Base-by-base conservation (phyloP, 352 stramenopile species). In the Globisporangium yorkense region DNA sequence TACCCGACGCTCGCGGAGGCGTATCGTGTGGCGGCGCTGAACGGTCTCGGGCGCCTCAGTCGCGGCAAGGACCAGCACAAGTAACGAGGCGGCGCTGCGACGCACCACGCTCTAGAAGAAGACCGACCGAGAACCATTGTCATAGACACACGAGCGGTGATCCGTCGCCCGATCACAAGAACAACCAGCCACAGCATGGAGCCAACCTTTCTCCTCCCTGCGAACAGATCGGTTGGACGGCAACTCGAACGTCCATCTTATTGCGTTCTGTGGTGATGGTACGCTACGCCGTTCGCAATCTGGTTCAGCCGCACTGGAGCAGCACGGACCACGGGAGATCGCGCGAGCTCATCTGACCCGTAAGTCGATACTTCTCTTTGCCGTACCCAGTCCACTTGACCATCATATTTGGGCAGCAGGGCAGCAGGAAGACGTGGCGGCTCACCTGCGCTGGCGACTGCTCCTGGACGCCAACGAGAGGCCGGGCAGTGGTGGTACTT, bases 1-100 rank as follows among this genome's bases (percentile, higher is more conserved):
- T 97, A 96, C 71, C 88, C 88, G 44, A 97, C 87, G 13, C 66
- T 97, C 24, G 87, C 87, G n/a, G 88, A 97, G 64, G 87, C 87
- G 18, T 97, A 97, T 51, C 89, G 89, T 24, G 84, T 95, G 18
- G 88, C 88, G 3, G 86, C 86, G 15, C 72, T 94, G 53, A 93
- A 96, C 52, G 88, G 86, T 53, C 68, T 97, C 31, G 79, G 84
- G 60, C 67, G 94, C 73, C 76, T 97, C 71, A 80, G 88, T 72
- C 72, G 83, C 54, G 72, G 86, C 65, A 86, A 85, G 47, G 47
- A 82, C 63, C 73, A 92, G 63, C 59, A 86, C 63, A 67, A 89
- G 68, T 61, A 83, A 68, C 61, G 50, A 56, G 8, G 33, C 8
- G 9, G 33, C 8, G 31, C 31, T 7, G 31, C 31, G 8, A 9